Percentiles rank a stretch among this genome's conserved stretches.
These are phyloP conservation scores for Chimonanthus salicifolius DNA, from an alignment of 164 flowering plant species.

Conservation along the genomic window DNA sequence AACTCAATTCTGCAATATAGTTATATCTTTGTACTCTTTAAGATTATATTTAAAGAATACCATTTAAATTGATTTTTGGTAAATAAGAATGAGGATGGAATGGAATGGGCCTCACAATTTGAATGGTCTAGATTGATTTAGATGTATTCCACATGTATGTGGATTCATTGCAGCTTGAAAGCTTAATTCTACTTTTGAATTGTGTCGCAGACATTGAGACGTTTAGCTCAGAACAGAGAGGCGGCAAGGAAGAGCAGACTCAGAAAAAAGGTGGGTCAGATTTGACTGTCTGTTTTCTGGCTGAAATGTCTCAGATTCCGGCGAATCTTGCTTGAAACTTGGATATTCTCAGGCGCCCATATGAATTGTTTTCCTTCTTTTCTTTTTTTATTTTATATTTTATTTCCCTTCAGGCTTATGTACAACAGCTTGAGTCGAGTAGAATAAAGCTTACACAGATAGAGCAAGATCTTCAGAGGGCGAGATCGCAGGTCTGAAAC, in stretches of 20 bases:
- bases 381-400: background rate
- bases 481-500: slow-evolving; percentile 70
- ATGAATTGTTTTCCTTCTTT: background rate
- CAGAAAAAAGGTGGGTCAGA: slow-evolving; percentile 67
- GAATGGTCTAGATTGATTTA: background rate
- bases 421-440: slow-evolving; percentile 92
- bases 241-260: slow-evolving; percentile 96
- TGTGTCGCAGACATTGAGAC: slow-evolving; percentile 68
- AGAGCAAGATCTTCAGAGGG: slow-evolving; percentile 92
- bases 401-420: slow-evolving; percentile 60
- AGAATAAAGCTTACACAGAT: slow-evolving; percentile 83
- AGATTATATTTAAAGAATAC: no score
- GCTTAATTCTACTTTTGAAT: background rate
- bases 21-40: no score
- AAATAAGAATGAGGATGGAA: no score
- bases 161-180: background rate
- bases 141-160: background rate
- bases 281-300: background rate
- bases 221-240: slow-evolving; percentile 97
- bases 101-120: background rate
- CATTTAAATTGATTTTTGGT: no score
- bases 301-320: background rate
- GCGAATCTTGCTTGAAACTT: background rate
- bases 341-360: background rate
- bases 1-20: no score